Conservation (phyloP, 345 rosid species). For the Orychophragmus violaceus region DNA sequence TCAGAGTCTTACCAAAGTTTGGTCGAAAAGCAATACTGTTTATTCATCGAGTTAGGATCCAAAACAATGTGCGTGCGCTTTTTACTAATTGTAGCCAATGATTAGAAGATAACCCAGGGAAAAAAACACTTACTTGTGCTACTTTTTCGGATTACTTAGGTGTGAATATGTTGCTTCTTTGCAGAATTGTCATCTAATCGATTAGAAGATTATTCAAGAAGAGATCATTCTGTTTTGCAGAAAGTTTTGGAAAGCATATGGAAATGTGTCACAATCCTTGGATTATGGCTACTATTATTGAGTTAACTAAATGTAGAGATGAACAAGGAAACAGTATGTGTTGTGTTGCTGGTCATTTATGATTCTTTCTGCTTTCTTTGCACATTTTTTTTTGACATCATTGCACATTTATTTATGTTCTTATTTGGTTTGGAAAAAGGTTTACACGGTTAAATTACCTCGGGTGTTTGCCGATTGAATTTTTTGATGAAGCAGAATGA, state of each 20-base stretch:
- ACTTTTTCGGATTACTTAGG: not conserved
- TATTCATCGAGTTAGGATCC: not conserved
- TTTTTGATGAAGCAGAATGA: not conserved
- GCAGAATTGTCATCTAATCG: slow-evolving; percentile 8
- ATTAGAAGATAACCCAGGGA: too few species aligned
- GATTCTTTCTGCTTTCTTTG: not conserved
- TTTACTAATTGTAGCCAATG: not conserved
- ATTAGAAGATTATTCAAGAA: not conserved
- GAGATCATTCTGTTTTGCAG: not conserved
- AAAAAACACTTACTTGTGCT: too few species aligned
- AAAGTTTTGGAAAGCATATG: slow-evolving; percentile 4
- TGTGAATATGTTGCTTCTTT: slow-evolving; percentile 7
- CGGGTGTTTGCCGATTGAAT: not conserved
- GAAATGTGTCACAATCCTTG: slow-evolving; percentile 2
- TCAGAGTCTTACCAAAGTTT: not conserved
- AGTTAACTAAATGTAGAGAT: not conserved
- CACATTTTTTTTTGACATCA: too few species aligned
- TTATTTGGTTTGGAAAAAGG: not conserved
- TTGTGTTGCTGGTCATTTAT: not conserved
- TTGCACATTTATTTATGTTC: too few species aligned
- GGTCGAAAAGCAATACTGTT: not conserved
- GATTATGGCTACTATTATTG: not conserved
- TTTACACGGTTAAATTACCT: not conserved
- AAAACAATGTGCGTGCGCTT: not conserved
- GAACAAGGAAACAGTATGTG: not conserved